Base-by-base conservation (phyloP, 129 eudicot genomes). In the Pulicaria dysenterica region DNA sequence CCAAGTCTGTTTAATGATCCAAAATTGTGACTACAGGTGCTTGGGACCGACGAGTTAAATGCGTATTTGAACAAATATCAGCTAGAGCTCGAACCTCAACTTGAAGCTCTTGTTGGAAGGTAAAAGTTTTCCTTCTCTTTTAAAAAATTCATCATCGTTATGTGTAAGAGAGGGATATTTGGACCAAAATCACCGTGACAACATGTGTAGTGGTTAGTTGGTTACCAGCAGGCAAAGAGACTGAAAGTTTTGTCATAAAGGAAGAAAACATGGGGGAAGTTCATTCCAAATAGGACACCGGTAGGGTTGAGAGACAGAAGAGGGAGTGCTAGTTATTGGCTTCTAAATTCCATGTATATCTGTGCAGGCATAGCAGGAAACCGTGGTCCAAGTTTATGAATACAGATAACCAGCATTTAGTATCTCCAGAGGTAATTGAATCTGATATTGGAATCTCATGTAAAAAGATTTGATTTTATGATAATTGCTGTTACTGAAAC, bases 51-150 rank as follows among this genome's bases (percentile, higher is more conserved):
- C 71, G 99, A 95, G 75, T 86, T 95, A 70, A 95, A 95, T 83
- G 96, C 97, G 38, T 95, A 95, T 88, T 73, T 95, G 83, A 86
- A 86, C 68, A 95, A 95, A 60, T 95, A 95, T 79, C 96, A 79
- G 69, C 68, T 95, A 17, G 99, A 95, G 80, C 96, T 95, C 60
- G 97, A 88, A 73, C 96, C 99, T 66, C 96, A 95, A 74, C 99
- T 95, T 57, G 96, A 91, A 69, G 96, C 99, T 73, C 96, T 94
- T 73, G 97, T 94, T 79, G 97, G 99, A 72, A 94, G 99, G 99
- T 94, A 80, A 64, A 64, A 16, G 40, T 0, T 24, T 24, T 24
- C 41, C 37, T 31, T 6, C 10, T 4, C 0, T 8, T 9, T 36
- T 44, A 7, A 47, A 46, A 15, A 7, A 31, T 31, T 45, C 3